Evolutionary conservation across 495 filamentous ascomycete genomes (phyloP).

Genomic region (Friedmanniomyces simplex): DNA sequence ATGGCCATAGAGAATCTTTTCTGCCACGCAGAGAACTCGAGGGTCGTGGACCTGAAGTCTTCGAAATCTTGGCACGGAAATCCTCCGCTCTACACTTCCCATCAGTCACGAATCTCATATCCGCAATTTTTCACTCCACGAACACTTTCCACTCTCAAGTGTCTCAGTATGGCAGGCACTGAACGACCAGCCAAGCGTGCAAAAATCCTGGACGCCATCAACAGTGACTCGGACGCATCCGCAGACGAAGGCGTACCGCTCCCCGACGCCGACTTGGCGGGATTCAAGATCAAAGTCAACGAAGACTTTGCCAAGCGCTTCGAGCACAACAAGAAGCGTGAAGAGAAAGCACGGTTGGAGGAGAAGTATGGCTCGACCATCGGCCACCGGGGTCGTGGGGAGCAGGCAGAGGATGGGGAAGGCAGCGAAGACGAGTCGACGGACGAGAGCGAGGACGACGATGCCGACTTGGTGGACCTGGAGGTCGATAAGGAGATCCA

Average conservation of each 20-base stretch:
- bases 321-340: slow-evolving; percentile 92
- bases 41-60: neutral
- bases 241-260: slow-evolving; percentile 3
- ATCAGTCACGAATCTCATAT: too few relatives aligned
- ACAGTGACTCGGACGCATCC: neutral
- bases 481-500: slow-evolving; percentile 77
- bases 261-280: neutral
- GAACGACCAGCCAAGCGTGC: slow-evolving; percentile 18
- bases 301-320: slow-evolving; percentile 80
- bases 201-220: slow-evolving; percentile 11
- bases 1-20: neutral
- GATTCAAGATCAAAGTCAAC: slow-evolving; percentile 60
- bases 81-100: too few relatives aligned
- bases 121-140: too few relatives aligned
- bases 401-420: slow-evolving; percentile 37
- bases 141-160: too few relatives aligned
- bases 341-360: slow-evolving; percentile 73
- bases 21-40: neutral
- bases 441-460: slow-evolving; percentile 75
- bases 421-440: slow-evolving; percentile 41
- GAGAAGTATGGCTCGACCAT: slow-evolving; percentile 14
- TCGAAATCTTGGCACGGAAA: neutral
- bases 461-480: slow-evolving; percentile 69
- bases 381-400: slow-evolving; percentile 11
- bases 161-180: neutral